Evolutionary conservation across 169 alveolate genomes (phyloP).

Genomic region (Toxoplasma gondii): DNA sequence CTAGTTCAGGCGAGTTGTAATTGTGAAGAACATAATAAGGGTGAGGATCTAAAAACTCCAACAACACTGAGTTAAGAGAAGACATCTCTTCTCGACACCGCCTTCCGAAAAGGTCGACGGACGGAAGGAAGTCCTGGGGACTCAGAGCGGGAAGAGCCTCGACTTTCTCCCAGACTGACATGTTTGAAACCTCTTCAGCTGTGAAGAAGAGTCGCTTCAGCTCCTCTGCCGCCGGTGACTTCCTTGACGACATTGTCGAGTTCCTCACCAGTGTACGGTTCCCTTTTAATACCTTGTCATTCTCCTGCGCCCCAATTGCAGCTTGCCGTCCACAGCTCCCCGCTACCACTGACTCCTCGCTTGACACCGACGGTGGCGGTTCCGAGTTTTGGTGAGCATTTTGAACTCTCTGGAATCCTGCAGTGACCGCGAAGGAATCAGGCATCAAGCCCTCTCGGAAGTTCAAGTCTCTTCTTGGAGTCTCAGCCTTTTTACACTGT

Average conservation of each 20-base stretch:
- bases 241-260: not conserved
- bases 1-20: not conserved
- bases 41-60: conserved; percentile 58
- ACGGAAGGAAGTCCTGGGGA: conserved; percentile 55
- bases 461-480: not conserved
- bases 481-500: not conserved
- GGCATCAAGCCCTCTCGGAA: not conserved
- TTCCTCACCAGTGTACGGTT: not conserved
- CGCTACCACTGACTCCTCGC: not conserved
- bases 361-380: not conserved
- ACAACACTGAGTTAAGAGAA: conserved; percentile 34
- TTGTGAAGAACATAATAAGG: conserved; percentile 28
- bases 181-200: not conserved
- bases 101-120: conserved; percentile 38
- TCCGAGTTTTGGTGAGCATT: not conserved
- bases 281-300: not conserved
- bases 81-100: conserved; percentile 45
- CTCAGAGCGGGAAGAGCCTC: conserved; percentile 55
- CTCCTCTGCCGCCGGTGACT: not conserved
- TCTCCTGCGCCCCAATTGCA: not conserved
- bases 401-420: not conserved
- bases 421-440: not conserved
- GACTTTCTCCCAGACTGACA: conserved; percentile 53
- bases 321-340: not conserved
- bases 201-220: not conserved